Conservation (phyloP, 768 basidiomycete genomes). For the Brasilioporus rufonigricans region DNA sequence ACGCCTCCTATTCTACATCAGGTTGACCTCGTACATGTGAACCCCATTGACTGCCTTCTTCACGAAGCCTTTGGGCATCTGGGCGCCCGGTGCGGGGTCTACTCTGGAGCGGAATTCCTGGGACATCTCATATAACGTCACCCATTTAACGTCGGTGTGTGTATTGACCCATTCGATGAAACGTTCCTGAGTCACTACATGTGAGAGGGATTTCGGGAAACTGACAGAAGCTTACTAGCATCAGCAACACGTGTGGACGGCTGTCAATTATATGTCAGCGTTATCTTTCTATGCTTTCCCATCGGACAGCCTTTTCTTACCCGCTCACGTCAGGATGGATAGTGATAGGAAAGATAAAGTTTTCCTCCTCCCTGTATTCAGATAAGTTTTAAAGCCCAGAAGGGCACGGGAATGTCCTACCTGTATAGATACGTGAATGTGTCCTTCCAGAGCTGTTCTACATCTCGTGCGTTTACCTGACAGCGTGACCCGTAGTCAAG, state of each 20-base stretch:
- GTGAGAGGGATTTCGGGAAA: too few relatives aligned
- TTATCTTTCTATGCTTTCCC: neutral
- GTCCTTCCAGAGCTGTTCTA: constrained; percentile 76
- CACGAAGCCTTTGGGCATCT: too few relatives aligned
- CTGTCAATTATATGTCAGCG: constrained; percentile 29
- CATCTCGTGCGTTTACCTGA: constrained; percentile 61
- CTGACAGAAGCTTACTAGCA: too few relatives aligned
- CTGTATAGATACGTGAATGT: constrained; percentile 67
- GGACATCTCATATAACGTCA: too few relatives aligned
- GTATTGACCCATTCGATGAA: constrained; percentile 76
- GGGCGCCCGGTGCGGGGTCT: too few relatives aligned
- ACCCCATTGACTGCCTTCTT: too few relatives aligned
- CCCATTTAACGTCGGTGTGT: too few relatives aligned
- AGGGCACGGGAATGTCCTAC: constrained; percentile 27
- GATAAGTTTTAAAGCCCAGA: too few relatives aligned
- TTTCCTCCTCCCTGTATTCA: constrained; percentile 60
- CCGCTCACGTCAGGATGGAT: constrained; percentile 80
- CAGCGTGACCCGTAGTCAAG: neutral
- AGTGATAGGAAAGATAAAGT: constrained; percentile 73
- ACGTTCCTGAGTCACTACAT: constrained; percentile 44
- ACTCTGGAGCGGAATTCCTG: too few relatives aligned
- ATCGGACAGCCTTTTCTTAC: constrained; percentile 31
- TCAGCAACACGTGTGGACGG: too few relatives aligned
- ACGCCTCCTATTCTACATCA: too few relatives aligned
- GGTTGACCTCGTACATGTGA: too few relatives aligned